Conservation (phyloP, 805 yeast species). For the Lachancea mirantina region DNA sequence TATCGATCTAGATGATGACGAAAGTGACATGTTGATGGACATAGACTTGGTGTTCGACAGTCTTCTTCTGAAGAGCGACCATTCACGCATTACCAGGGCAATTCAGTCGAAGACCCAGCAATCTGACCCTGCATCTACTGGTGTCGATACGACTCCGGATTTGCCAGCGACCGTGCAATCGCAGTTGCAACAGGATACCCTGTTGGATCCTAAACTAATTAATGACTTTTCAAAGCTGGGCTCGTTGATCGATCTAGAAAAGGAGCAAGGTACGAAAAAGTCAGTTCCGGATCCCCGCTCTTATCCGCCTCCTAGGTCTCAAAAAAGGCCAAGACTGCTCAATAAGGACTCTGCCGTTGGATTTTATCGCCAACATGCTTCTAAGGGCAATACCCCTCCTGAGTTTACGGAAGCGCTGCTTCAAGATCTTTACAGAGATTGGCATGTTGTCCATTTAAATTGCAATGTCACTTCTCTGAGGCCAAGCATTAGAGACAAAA, state of each 20-base stretch:
- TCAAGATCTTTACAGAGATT: constrained; percentile 17
- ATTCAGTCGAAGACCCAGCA: neutral
- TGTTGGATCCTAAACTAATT: constrained; percentile 17
- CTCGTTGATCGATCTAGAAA: constrained; percentile 11
- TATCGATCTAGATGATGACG: constrained; percentile 11
- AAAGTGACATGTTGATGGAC: constrained; percentile 22
- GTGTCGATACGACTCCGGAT: too few species aligned
- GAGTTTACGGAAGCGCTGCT: constrained; percentile 10
- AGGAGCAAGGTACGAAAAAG: neutral
- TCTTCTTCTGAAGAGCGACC: constrained; percentile 20
- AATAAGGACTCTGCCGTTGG: constrained; percentile 16
- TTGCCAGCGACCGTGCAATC: neutral
- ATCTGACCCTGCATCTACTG: too few species aligned
- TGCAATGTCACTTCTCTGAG: constrained; percentile 1
- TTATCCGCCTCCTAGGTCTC: constrained; percentile 23
- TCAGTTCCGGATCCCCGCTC: neutral
- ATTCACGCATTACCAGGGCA: too few species aligned
- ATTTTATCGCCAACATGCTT: constrained; percentile 16
- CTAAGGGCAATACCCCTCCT: neutral
- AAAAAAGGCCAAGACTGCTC: constrained; percentile 18
- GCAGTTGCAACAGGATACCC: constrained; percentile 2
- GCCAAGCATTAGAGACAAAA: neutral
- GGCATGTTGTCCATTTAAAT: constrained; percentile 21
- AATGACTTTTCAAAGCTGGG: constrained; percentile 21
- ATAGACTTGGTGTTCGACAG: constrained; percentile 27